phyloP scores from a whole-genome alignment of 768 basidiomycete species.

The Mycena haematopus region DNA sequence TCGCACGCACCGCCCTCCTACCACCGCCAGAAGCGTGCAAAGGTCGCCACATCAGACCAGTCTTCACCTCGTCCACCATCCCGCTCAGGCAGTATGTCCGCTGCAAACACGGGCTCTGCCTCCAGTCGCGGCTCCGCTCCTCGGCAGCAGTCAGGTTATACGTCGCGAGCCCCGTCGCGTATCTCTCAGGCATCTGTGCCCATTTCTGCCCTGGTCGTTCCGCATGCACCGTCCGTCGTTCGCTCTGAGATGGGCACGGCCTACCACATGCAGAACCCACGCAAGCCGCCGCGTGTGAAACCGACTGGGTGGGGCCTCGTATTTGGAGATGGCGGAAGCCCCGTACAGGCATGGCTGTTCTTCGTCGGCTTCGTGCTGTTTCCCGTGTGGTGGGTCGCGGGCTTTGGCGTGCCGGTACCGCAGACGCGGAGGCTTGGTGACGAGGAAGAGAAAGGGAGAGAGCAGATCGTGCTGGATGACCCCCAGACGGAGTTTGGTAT shows the following conservation, averaged over 20 bases:
- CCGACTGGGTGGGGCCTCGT: slow-evolving; percentile 69
- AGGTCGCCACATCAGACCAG: slow-evolving; percentile 55
- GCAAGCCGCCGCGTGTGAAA: slow-evolving; percentile 63
- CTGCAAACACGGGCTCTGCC: slow-evolving; percentile 33
- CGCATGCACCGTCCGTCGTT: slow-evolving; percentile 76
- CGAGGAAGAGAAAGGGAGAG: slow-evolving; percentile 58
- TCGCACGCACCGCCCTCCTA: slow-evolving; percentile 76
- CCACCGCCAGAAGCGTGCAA: slow-evolving; percentile 68
- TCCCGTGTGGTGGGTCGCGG: slow-evolving; percentile 70
- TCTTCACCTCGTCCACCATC: slow-evolving; percentile 47
- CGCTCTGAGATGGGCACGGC: slow-evolving; percentile 44
- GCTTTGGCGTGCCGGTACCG: slow-evolving; percentile 56
- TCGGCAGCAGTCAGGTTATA: slow-evolving; percentile 34
- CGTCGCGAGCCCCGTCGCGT: slow-evolving; percentile 47
- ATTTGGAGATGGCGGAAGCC: slow-evolving; percentile 48
- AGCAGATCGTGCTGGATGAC: slow-evolving; percentile 76
- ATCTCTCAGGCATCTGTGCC: slow-evolving; percentile 70
- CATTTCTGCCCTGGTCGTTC: slow-evolving; percentile 77
- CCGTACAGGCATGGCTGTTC: slow-evolving; percentile 79
- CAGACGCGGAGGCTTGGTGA: slow-evolving; percentile 64
- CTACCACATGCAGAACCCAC: slow-evolving; percentile 81
- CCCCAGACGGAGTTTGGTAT: slow-evolving; percentile 80
- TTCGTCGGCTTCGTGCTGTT: slow-evolving; percentile 74
- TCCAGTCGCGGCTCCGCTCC: slow-evolving; percentile 41
- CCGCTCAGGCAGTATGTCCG: slow-evolving; percentile 48